Conservation (phyloP, 2,329 filamentous ascomycete genomes). For the Trichoderma sp. region DNA sequence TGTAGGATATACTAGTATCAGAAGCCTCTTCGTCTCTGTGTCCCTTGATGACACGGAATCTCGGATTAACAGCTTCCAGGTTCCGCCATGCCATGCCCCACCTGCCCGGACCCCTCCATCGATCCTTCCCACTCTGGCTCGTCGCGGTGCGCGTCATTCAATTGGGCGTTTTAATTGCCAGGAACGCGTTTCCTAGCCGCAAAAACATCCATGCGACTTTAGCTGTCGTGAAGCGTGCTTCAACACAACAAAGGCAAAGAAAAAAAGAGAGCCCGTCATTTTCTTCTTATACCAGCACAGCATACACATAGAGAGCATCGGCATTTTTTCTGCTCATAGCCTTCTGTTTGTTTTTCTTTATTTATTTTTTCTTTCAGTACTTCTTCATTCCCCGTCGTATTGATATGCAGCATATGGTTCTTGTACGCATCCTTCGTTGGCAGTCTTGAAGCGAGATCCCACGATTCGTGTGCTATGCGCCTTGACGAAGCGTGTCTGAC, state of each 20-base stretch:
- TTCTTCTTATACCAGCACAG: background rate
- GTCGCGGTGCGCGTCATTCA: constrained; percentile 28
- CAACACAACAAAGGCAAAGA: background rate
- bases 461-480: constrained; percentile 18
- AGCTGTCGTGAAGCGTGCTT: constrained; percentile 10
- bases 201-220: constrained; percentile 15
- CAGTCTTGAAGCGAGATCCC: background rate
- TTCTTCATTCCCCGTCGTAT: constrained; percentile 7
- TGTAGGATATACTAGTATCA: too few species aligned
- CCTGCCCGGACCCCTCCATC: constrained; percentile 26
- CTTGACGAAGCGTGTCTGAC: constrained; percentile 25
- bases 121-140: constrained; percentile 24
- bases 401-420: constrained; percentile 27
- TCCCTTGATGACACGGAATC: background rate
- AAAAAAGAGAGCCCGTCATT: background rate
- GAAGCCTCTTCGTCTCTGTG: too few species aligned
- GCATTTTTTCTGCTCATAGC: constrained; percentile 14
- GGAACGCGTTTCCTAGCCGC: constrained; percentile 23
- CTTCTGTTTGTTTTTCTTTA: constrained; percentile 4
- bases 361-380: background rate
- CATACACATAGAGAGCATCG: background rate
- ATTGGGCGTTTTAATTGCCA: constrained; percentile 22
- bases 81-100: constrained; percentile 2
- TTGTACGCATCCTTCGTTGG: background rate
- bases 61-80: background rate